phyloP scores from a whole-genome alignment of 2,329 filamentous ascomycete species.

The Metarhizium brunneum region DNA sequence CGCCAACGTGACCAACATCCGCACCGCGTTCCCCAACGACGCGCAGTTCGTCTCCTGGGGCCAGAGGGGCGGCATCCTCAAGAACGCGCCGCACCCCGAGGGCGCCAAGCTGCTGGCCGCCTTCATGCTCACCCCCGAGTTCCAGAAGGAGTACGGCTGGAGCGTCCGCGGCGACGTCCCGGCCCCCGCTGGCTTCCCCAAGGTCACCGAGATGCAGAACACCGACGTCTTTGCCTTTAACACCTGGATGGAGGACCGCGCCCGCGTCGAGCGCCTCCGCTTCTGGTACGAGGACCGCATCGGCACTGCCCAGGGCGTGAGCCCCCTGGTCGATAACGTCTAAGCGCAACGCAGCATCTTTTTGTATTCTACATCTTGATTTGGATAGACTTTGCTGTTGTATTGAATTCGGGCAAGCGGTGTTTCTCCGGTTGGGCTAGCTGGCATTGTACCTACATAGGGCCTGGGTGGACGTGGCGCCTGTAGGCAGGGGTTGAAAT shows the following conservation, averaged over 20 bases:
- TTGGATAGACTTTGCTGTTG: no score
- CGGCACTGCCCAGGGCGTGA: conserved; percentile 31
- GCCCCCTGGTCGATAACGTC: conserved; percentile 22
- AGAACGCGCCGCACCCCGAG: conserved; percentile 38
- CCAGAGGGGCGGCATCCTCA: conserved; percentile 38
- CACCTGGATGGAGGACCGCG: conserved; percentile 32
- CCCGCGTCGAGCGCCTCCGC: conserved; percentile 28
- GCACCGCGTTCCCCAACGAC: conserved; percentile 21
- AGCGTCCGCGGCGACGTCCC: conserved; percentile 25
- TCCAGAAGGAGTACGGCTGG: conserved; percentile 23
- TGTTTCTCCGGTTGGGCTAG: no score
- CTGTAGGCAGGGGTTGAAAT: no score
- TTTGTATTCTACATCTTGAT: no score
- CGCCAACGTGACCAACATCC: conserved; percentile 10
- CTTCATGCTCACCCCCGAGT: conserved; percentile 33
- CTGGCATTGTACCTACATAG: no score
- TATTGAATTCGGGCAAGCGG: no score
- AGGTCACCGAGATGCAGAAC: conserved; percentile 15
- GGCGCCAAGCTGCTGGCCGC: conserved; percentile 40
- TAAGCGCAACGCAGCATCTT: conserved; percentile 1
- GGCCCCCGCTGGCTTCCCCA: conserved; percentile 16
- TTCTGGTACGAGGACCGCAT: conserved; percentile 32
- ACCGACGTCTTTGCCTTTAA: conserved; percentile 30
- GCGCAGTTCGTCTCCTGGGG: conserved; percentile 37
- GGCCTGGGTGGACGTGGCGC: no score